Percentiles rank a stretch among this genome's conserved stretches.
These are phyloP conservation scores for Kurtzmaniella quercitrusa DNA, from an alignment of 1,139 yeast species.

Conservation along the genomic window DNA sequence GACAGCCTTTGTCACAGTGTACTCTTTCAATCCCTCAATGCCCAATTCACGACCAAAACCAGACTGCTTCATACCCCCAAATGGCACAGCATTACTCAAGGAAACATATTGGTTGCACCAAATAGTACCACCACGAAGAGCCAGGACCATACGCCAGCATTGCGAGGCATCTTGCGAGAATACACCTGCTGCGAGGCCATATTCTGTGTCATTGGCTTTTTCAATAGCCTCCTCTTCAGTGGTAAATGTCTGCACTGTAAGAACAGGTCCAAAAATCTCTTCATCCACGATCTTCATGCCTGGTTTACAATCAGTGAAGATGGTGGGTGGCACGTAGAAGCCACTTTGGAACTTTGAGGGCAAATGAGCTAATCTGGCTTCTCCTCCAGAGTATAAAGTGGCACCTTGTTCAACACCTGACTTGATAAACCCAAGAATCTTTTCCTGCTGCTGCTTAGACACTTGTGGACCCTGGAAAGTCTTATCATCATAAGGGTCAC, in stretches of 20 bases:
- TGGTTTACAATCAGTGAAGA: slow-evolving; percentile 66
- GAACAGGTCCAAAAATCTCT: slow-evolving; percentile 88
- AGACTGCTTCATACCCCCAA: slow-evolving; percentile 27
- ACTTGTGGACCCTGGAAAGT: slow-evolving; percentile 87
- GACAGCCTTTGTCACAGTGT: slow-evolving; percentile 11
- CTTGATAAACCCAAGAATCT: slow-evolving; percentile 69
- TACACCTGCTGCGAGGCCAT: slow-evolving; percentile 81
- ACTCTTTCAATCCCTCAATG: slow-evolving; percentile 21
- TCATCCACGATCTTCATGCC: slow-evolving; percentile 69
- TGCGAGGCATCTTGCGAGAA: slow-evolving; percentile 59
- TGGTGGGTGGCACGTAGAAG: slow-evolving; percentile 75
- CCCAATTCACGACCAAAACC: slow-evolving; percentile 30
- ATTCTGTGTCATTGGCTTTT: slow-evolving; percentile 68
- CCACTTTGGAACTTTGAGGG: slow-evolving; percentile 44
- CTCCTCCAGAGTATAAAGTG: slow-evolving; percentile 69
- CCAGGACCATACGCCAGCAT: slow-evolving; percentile 19
- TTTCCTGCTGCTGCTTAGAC: slow-evolving; percentile 68
- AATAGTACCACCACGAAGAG: slow-evolving; percentile 18
- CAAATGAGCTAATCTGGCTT: slow-evolving; percentile 41
- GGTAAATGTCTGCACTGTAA: slow-evolving; percentile 67
- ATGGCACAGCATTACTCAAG: slow-evolving; percentile 25
- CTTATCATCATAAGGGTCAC: slow-evolving; percentile 70
- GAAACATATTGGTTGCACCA: slow-evolving; percentile 27
- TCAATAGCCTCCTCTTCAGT: slow-evolving; percentile 66
- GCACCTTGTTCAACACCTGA: slow-evolving; percentile 77